phyloP scores from a whole-genome alignment of 208 protist genomes.

The Wallacemonas sp. region DNA sequence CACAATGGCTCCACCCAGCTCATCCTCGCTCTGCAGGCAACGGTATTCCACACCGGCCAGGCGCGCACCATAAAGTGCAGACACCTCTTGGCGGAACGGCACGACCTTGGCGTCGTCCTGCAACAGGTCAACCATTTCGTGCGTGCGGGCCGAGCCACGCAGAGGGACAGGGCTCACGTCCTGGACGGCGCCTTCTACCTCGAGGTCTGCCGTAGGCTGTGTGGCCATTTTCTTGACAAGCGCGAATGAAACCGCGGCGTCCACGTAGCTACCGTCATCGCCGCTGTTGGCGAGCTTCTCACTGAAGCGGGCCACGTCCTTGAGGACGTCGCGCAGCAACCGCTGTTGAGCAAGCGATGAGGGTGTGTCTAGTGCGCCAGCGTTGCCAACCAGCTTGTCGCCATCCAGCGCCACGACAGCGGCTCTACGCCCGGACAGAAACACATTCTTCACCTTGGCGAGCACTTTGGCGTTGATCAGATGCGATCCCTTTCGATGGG shows the following conservation, averaged over 20 bases:
- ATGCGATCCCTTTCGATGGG: conserved; percentile 26
- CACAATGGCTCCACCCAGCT: conserved; percentile 18
- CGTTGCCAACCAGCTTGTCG: conserved; percentile 2
- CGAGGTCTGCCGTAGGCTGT: not conserved
- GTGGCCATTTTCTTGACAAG: conserved; percentile 2
- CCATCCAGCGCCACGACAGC: conserved; percentile 33
- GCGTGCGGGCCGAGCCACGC: not conserved
- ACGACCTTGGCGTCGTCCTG: not conserved
- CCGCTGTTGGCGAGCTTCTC: not conserved
- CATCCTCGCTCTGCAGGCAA: conserved; percentile 15
- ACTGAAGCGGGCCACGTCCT: not conserved
- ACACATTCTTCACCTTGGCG: conserved; percentile 14
- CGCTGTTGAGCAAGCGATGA: conserved; percentile 35
- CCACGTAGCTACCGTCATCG: not conserved
- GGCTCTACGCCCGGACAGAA: conserved; percentile 27
- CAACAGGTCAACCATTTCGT: conserved; percentile 42
- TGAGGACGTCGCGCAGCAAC: conserved; percentile 9
- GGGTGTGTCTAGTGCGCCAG: conserved; percentile 29
- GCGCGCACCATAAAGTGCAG: conserved; percentile 25
- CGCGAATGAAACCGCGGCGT: conserved; percentile 1
- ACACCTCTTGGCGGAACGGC: conserved; percentile 16
- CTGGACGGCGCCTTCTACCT: not conserved
- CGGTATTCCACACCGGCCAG: conserved; percentile 28
- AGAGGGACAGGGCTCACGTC: not conserved
- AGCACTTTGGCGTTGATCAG: conserved; percentile 30